phyloP scores from a whole-genome alignment of 2,329 filamentous ascomycete genomes.

The Apiospora malaysiana region DNA sequence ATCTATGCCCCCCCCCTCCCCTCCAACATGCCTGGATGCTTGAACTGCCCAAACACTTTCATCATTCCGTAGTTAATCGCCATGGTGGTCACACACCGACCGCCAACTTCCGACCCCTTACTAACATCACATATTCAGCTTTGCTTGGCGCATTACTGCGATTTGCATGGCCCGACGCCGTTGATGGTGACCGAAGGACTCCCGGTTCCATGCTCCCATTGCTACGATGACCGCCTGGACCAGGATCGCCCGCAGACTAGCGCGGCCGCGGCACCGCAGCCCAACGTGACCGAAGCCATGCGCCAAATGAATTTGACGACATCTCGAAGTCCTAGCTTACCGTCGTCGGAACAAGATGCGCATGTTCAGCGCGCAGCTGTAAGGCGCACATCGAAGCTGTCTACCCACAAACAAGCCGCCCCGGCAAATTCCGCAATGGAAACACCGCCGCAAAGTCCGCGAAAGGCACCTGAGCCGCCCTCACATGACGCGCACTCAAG shows the following conservation, averaged over 20 bases:
- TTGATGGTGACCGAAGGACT: constrained; percentile 73
- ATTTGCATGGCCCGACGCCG: constrained; percentile 71
- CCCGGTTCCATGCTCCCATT: constrained; percentile 64
- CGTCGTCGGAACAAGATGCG: constrained; percentile 52
- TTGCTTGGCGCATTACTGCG: constrained; percentile 74
- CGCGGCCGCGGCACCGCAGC: constrained; percentile 42
- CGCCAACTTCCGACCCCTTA: constrained; percentile 30
- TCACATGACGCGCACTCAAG: constrained; percentile 37
- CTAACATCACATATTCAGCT: constrained; percentile 60
- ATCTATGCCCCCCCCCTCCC: background rate
- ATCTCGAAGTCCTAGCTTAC: constrained; percentile 50
- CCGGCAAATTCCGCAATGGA: constrained; percentile 52
- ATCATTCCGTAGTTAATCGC: background rate
- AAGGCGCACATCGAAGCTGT: constrained; percentile 42
- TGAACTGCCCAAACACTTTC: constrained; percentile 10
- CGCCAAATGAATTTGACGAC: constrained; percentile 52
- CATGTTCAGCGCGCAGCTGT: constrained; percentile 50
- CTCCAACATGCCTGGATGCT: constrained; percentile 6
- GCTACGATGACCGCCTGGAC: constrained; percentile 54
- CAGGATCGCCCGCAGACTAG: constrained; percentile 48
- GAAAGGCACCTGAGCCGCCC: constrained; percentile 43
- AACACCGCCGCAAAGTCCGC: constrained; percentile 64
- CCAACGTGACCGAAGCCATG: constrained; percentile 52
- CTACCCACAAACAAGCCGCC: constrained; percentile 37
- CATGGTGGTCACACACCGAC: constrained; percentile 27